Evolutionary conservation across 73 alveolate genomes (phyloP).

Genomic region (Paramecium octaurelia): DNA sequence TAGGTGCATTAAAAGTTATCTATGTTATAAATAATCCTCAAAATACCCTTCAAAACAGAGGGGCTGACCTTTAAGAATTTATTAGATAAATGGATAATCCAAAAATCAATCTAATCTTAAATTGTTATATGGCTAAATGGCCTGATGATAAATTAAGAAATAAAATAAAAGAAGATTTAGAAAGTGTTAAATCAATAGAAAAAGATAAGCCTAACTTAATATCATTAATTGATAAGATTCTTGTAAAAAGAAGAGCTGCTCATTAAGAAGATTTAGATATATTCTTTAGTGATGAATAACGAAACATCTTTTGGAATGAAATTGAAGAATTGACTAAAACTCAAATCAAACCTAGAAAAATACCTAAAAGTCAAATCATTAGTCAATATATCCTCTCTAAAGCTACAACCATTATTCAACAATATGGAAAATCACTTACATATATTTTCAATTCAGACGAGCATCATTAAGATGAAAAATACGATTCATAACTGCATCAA

Average conservation of each 20-base stretch:
- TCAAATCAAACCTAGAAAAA: background rate
- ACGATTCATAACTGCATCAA: background rate
- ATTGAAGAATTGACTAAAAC: background rate
- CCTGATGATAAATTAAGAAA: background rate
- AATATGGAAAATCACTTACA: background rate
- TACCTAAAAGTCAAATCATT: background rate
- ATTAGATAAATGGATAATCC: background rate
- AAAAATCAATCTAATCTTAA: background rate
- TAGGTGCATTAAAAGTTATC: background rate
- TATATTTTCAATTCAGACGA: background rate
- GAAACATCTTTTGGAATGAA: background rate
- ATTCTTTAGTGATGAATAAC: background rate
- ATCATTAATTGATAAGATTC: background rate
- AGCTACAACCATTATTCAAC: background rate
- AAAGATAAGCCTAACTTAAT: background rate
- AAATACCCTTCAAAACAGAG: background rate
- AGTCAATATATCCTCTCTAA: background rate
- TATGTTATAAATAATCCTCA: background rate
- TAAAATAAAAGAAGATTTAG: background rate
- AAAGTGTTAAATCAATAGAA: background rate
- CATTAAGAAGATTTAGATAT: background rate
- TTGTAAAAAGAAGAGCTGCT: background rate
- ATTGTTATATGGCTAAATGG: background rate
- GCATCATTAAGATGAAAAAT: background rate
- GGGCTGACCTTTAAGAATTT: background rate